Evolutionary conservation across 768 basidiomycete genomes (phyloP).

Genomic region (Roridomyces roridus): DNA sequence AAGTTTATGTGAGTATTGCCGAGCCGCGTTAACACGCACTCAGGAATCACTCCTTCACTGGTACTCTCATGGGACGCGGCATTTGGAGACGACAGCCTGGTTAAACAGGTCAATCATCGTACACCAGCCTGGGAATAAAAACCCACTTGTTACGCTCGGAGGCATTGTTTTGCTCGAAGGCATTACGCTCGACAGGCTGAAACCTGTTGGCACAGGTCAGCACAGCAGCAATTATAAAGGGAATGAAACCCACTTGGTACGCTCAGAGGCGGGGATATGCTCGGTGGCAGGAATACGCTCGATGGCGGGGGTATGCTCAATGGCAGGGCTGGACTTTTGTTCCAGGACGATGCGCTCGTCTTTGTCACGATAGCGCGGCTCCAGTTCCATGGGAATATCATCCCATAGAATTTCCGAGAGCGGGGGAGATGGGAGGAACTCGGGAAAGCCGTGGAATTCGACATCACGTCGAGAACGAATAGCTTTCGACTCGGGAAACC

Average conservation of each 20-base stretch:
- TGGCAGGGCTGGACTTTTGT: background rate
- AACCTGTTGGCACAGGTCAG: conserved; percentile 14
- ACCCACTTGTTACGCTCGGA: background rate
- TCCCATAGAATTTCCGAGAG: conserved; percentile 20
- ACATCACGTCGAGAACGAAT: conserved; percentile 17
- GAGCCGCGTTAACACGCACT: too few species aligned
- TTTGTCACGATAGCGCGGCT: background rate
- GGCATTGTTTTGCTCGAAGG: conserved; percentile 3
- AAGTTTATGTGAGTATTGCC: too few species aligned
- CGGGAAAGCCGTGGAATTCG: conserved; percentile 20
- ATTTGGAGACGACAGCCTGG: too few species aligned
- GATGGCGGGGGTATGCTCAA: conserved; percentile 5
- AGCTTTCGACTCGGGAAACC: conserved; percentile 14
- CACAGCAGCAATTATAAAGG: background rate
- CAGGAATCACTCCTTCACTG: background rate
- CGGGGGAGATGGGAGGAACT: conserved; percentile 11
- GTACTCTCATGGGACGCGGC: too few species aligned
- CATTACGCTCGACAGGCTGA: background rate
- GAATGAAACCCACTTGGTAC: background rate
- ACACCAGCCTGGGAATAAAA: too few species aligned
- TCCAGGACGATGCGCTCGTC: background rate
- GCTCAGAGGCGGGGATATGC: conserved; percentile 11
- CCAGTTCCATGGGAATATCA: conserved; percentile 12
- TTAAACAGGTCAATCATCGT: too few species aligned
- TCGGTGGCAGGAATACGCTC: conserved; percentile 9